Conservation (phyloP, 768 basidiomycete species). For the Daedaleopsis sinensis region DNA sequence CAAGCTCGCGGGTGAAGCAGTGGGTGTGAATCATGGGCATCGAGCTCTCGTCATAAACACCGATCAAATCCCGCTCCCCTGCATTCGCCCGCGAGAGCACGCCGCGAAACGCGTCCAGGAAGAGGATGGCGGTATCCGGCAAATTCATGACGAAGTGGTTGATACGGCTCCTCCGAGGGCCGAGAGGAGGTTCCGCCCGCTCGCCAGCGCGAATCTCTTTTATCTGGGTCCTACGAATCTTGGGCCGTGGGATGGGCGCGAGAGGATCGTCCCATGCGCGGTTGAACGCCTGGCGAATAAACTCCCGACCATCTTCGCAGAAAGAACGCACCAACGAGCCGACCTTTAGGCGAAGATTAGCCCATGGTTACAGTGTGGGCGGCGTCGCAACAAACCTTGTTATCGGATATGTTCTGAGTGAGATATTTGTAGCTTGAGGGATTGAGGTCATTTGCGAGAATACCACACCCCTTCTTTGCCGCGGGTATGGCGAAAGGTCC, state of each 20-base stretch:
- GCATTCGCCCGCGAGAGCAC: constrained; percentile 50
- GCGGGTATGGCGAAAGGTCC: constrained; percentile 96
- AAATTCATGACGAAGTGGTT: constrained; percentile 98
- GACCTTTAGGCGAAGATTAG: constrained; percentile 51
- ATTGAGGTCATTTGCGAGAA: constrained; percentile 94
- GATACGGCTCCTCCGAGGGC: constrained; percentile 55
- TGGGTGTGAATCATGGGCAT: constrained; percentile 96
- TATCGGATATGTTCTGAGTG: constrained; percentile 67
- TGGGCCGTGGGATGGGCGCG: constrained; percentile 20
- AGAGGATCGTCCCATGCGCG: constrained; percentile 70
- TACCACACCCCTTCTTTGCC: constrained; percentile 86
- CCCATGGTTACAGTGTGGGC: not conserved
- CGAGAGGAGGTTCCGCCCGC: constrained; percentile 10
- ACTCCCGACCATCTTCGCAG: constrained; percentile 86
- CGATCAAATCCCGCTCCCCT: constrained; percentile 50
- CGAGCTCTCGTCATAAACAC: constrained; percentile 37
- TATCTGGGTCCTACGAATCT: constrained; percentile 37
- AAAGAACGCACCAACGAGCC: constrained; percentile 65
- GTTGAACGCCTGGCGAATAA: constrained; percentile 65
- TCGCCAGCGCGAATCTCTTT: constrained; percentile 44
- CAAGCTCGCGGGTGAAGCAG: constrained; percentile 90
- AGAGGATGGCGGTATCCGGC: constrained; percentile 87
- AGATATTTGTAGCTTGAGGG: constrained; percentile 85
- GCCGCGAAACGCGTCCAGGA: constrained; percentile 88
- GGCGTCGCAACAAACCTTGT: constrained; percentile 58